Evolutionary conservation across 2,329 filamentous ascomycete genomes (phyloP).

Genomic region (Claviceps paspali): DNA sequence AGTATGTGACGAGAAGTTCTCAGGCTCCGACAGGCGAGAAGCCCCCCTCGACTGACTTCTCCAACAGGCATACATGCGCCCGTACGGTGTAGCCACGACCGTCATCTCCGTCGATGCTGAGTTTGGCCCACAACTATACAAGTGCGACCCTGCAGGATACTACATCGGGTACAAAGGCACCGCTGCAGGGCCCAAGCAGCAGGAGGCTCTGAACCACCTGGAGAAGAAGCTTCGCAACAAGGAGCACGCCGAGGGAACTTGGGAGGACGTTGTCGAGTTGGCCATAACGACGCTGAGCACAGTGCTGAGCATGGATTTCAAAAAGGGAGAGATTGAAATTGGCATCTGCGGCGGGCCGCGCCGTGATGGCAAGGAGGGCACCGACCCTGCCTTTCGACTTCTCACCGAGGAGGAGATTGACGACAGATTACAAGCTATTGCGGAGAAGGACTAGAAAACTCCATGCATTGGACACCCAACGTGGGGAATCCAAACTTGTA

Average conservation of each 20-base stretch:
- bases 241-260: constrained; percentile 77
- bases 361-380: constrained; percentile 68
- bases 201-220: constrained; percentile 94
- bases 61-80: constrained; percentile 78
- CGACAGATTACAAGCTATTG: constrained; percentile 92
- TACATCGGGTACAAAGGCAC: constrained; percentile 98
- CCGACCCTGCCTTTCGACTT: constrained; percentile 64
- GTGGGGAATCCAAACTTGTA: not conserved
- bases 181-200: constrained; percentile 91
- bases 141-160: constrained; percentile 96
- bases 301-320: constrained; percentile 97
- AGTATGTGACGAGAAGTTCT: constrained; percentile 48
- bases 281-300: constrained; percentile 92
- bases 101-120: constrained; percentile 89
- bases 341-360: constrained; percentile 87
- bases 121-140: constrained; percentile 87
- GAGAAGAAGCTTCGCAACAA: constrained; percentile 99
- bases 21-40: no score
- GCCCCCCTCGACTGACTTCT: no score
- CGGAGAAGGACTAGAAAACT: constrained; percentile 75
- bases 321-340: constrained; percentile 97
- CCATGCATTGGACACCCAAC: not conserved
- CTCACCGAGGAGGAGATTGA: constrained; percentile 97
- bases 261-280: constrained; percentile 96
- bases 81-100: constrained; percentile 88